Conservation (phyloP, 1,284 basidiomycete species). For the Ganoderma meredithae region DNA sequence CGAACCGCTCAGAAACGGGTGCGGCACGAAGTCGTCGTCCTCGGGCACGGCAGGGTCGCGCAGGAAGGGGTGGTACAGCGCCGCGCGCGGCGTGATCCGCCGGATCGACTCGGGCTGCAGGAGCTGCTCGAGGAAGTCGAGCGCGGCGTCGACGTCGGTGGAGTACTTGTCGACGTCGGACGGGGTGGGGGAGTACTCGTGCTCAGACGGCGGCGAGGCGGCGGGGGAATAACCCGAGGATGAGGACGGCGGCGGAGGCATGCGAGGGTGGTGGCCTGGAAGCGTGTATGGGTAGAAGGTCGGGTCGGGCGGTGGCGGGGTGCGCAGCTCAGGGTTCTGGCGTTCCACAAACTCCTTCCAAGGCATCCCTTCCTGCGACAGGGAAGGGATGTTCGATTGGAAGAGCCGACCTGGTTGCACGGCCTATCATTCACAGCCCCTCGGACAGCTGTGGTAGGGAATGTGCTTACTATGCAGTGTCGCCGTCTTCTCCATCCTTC, state of each 20-base stretch:
- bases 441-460: neutral
- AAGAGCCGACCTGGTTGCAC: conserved; percentile 81
- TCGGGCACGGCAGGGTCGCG: conserved; percentile 45
- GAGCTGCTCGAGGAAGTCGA: conserved; percentile 77
- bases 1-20: conserved; percentile 68
- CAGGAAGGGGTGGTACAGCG: conserved; percentile 84
- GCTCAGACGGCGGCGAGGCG: conserved; percentile 30
- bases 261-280: conserved; percentile 25
- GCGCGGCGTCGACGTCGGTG: conserved; percentile 67
- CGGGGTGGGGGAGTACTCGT: conserved; percentile 26
- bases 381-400: conserved; percentile 82
- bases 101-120: conserved; percentile 80
- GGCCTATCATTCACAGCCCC: neutral
- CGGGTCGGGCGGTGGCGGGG: conserved; percentile 58
- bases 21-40: conserved; percentile 74
- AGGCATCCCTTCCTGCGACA: conserved; percentile 69
- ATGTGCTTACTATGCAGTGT: conserved; percentile 85
- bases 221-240: conserved; percentile 38
- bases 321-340: conserved; percentile 79
- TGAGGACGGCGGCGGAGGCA: conserved; percentile 44
- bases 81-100: conserved; percentile 78
- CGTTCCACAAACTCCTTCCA: conserved; percentile 79
- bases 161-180: conserved; percentile 50
- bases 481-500: conserved; percentile 87
- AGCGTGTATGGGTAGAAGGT: conserved; percentile 60